Evolutionary conservation across 2,329 filamentous ascomycete genomes (phyloP).

Genomic region (Cytospora leucostoma): DNA sequence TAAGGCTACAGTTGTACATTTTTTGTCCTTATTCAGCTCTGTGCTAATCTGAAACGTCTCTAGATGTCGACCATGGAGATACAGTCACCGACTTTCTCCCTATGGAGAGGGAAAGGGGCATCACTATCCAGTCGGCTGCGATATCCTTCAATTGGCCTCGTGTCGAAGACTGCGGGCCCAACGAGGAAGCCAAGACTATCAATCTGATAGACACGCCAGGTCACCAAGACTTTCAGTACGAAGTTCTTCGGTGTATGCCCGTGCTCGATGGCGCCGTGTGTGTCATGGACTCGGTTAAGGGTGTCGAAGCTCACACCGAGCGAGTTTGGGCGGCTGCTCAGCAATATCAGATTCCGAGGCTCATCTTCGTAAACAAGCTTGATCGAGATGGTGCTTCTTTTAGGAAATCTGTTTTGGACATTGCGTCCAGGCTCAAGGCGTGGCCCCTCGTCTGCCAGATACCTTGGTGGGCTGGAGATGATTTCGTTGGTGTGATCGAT

Average conservation of each 20-base stretch:
- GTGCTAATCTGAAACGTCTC: conserved; percentile 7
- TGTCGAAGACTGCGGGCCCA: conserved; percentile 42
- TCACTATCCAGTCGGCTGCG: conserved; percentile 96
- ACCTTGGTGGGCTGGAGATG: conserved; percentile 86
- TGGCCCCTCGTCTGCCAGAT: conserved; percentile 94
- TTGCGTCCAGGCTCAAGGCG: conserved; percentile 74
- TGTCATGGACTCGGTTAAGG: conserved; percentile 42
- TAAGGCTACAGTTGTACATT: conserved; percentile 36
- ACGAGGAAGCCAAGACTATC: conserved; percentile 63
- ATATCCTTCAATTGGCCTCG: conserved; percentile 92
- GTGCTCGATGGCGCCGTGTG: conserved; percentile 40
- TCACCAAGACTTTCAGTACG: conserved; percentile 96
- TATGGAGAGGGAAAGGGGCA: conserved; percentile 86
- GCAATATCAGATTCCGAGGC: conserved; percentile 78
- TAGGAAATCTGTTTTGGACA: conserved; percentile 80
- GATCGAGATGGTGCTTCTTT: conserved; percentile 83
- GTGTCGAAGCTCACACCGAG: conserved; percentile 93
- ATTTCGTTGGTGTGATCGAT: conserved; percentile 83
- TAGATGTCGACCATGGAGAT: conserved; percentile 92
- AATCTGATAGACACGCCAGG: conserved; percentile 96
- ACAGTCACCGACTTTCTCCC: conserved; percentile 97
- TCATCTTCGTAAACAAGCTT: conserved; percentile 82
- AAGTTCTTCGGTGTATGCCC: conserved; percentile 81
- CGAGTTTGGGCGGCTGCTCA: conserved; percentile 93
- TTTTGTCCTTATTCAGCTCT: background rate